Evolutionary conservation across 2,329 filamentous ascomycete genomes (phyloP).

Genomic region (Phaeophleospora eucalypticola): DNA sequence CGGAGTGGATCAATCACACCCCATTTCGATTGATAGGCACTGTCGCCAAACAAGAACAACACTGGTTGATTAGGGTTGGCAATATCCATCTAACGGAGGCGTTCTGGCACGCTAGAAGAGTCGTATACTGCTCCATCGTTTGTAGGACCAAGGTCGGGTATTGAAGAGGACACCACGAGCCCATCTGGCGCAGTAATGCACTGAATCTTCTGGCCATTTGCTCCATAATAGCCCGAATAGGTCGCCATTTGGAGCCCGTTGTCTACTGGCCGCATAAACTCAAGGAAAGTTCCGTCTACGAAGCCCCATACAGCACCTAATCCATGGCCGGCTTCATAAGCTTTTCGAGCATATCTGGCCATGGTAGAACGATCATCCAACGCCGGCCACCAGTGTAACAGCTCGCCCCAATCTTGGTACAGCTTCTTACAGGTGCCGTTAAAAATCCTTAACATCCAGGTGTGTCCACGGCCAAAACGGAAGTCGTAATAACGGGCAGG

Average conservation of each 20-base stretch:
- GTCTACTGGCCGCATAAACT: conserved; percentile 1
- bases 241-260: not conserved
- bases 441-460: conserved; percentile 1
- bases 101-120: not conserved
- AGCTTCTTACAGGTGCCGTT: not conserved
- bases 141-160: not conserved
- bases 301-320: not conserved
- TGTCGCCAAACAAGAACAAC: conserved; percentile 1
- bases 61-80: not conserved
- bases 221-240: conserved; percentile 1
- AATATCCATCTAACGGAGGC: not conserved
- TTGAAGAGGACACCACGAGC: not conserved
- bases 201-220: conserved; percentile 1
- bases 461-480: not conserved
- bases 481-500: not conserved
- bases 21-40: not conserved
- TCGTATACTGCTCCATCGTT: not conserved
- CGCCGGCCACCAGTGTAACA: conserved; percentile 1
- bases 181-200: not conserved
- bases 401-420: not conserved
- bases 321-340: not conserved
- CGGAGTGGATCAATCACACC: not conserved
- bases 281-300: not conserved
- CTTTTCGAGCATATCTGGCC: not conserved
- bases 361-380: not conserved